Conservation (phyloP, 208 protist genomes). For the Histomonas meleagridis region DNA sequence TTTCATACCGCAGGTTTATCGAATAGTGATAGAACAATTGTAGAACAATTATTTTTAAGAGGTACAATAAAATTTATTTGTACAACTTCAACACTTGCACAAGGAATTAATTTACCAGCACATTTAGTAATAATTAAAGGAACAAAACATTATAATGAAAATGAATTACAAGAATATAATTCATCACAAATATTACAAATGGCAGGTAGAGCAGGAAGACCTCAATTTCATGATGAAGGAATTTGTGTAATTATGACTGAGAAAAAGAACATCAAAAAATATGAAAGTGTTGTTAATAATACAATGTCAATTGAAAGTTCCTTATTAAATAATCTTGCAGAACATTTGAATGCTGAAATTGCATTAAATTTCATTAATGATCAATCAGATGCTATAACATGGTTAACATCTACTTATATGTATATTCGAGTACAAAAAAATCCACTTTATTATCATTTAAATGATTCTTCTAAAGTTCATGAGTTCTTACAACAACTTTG, state of each 20-base stretch:
- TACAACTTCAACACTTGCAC: conserved; percentile 50
- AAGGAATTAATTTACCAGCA: conserved; percentile 50
- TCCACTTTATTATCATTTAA: neutral
- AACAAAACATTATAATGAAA: conserved; percentile 40
- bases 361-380: conserved; percentile 24
- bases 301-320: conserved; percentile 36
- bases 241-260: conserved; percentile 47
- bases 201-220: conserved; percentile 50
- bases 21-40: conserved; percentile 29
- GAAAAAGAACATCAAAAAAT: conserved; percentile 23
- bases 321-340: conserved; percentile 13
- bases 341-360: conserved; percentile 52
- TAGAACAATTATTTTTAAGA: conserved; percentile 43
- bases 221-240: conserved; percentile 49
- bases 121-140: conserved; percentile 49
- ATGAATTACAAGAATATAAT: conserved; percentile 39
- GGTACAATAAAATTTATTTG: conserved; percentile 42
- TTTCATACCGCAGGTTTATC: conserved; percentile 46
- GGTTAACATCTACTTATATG: conserved; percentile 35
- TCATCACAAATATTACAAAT: conserved; percentile 46
- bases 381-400: neutral
- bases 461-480: neutral
- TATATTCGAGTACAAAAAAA: neutral
- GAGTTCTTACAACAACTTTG: neutral
- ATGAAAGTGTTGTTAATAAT: conserved; percentile 40